A percentile compares a stretch with the other conserved stretches of the same genome.
These are phyloP conservation scores for Pseudoscleropodium purum DNA, from an alignment of 225 moss, liverwort and hornwort genomes.

Conservation along the genomic window DNA sequence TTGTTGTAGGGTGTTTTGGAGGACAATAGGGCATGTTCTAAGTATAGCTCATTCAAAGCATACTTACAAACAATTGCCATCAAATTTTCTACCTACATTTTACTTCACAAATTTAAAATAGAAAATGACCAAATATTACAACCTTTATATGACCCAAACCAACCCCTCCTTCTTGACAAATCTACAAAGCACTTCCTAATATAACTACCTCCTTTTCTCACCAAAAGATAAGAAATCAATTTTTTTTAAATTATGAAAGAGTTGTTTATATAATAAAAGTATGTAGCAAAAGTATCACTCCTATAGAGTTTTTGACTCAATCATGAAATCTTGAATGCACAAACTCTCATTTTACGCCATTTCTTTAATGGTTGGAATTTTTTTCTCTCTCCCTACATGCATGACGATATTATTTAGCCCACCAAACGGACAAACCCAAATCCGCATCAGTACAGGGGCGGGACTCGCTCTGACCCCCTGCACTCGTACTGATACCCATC, in stretches of 20 bases:
- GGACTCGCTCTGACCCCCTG: background rate
- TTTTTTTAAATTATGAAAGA: background rate
- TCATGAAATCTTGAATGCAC: background rate
- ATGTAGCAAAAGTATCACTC: background rate
- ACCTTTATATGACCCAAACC: background rate
- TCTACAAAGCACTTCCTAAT: fast-evolving
- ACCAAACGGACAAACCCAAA: background rate
- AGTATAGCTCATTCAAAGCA: fast-evolving
- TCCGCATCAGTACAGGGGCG: too few species aligned
- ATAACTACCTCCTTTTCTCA: background rate
- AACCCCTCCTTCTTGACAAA: fast-evolving
- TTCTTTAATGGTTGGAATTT: background rate
- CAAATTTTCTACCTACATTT: fast-evolving
- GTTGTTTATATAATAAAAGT: fast-evolving
- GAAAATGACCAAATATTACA: background rate
- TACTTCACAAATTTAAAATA: background rate
- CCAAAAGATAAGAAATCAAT: background rate
- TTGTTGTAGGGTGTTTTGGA: fast-evolving
- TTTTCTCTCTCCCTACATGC: background rate
- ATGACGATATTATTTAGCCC: background rate
- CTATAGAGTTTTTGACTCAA: fast-evolving
- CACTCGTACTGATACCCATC: background rate
- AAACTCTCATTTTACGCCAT: background rate
- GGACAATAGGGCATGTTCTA: background rate
- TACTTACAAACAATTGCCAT: background rate